Percentiles rank a stretch among this genome's conserved stretches.
Conservation (phyloP, 768 basidiomycete species). For the Leccinum aurantiacum region DNA sequence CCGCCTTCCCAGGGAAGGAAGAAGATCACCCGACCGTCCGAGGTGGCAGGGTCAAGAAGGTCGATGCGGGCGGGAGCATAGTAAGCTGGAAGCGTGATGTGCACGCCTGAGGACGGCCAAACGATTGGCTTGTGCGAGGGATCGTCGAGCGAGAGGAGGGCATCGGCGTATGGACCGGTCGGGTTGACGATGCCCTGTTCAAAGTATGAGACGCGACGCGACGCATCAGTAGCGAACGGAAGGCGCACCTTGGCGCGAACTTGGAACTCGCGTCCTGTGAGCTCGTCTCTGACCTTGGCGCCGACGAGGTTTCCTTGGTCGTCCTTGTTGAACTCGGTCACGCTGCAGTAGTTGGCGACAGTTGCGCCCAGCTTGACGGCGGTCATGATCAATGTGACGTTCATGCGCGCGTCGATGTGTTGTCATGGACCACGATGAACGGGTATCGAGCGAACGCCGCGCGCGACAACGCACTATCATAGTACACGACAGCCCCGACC, state of each 20-base stretch:
- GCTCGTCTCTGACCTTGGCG: constrained; percentile 73
- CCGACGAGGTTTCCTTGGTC: constrained; percentile 62
- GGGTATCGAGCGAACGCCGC: neutral
- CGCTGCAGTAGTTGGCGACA: constrained; percentile 88
- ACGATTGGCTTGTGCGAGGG: constrained; percentile 82
- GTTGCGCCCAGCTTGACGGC: constrained; percentile 90
- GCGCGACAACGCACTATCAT: constrained; percentile 66
- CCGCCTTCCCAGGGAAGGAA: too few species aligned
- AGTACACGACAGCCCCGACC: constrained; percentile 94
- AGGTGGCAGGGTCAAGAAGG: constrained; percentile 87
- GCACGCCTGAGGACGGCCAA: constrained; percentile 88
- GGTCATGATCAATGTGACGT: constrained; percentile 90
- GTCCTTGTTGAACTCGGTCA: constrained; percentile 73
- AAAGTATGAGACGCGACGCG: neutral
- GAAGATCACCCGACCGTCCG: too few species aligned
- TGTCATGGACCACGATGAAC: constrained; percentile 58
- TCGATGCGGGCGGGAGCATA: constrained; percentile 96
- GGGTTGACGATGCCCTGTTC: constrained; percentile 89
- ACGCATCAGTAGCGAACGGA: neutral
- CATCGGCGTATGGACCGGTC: constrained; percentile 91
- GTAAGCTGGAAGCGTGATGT: constrained; percentile 96
- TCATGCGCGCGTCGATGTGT: constrained; percentile 99
- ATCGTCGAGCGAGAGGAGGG: constrained; percentile 79
- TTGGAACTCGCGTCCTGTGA: constrained; percentile 81
- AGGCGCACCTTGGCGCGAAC: constrained; percentile 70